Evolutionary conservation across 257 asterid genomes (phyloP), one percentile per base, ranked within the genome.

Genomic region (Scutellaria barbata): DNA sequence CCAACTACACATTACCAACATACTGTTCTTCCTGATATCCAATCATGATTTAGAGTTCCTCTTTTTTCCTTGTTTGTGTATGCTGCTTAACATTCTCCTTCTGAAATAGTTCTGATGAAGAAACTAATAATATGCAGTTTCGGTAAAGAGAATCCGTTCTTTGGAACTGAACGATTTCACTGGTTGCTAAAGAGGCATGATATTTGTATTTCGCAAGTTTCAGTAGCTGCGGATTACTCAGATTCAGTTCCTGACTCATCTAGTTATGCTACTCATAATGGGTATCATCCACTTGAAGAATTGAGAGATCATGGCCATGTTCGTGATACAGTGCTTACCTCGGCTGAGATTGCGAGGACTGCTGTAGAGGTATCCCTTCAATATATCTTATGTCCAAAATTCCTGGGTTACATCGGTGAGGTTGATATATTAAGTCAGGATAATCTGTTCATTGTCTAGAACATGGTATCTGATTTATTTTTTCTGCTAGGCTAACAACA

Each of bases 221-320:
- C 90, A 51, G 96, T 86, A 75, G 92, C 95, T 64, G 90, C 95
- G 75, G 95, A 88, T 81, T 87, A 85, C 81, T 88, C 96, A n/a
- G 96, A 89, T 76, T 87, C 95, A 56, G 82, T 80, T 75, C 92
- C 96, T 45, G 95, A 86, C 66, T 90, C 87, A 25, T 83, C 92
- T 54, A 83, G 80, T 74, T 80, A 58, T 80, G 74, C 77, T 70
- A 65, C 86, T 58, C 65, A 50, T 53, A 74, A 71, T 50, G 86
- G 88, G 20, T 88, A 90, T 85, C 96, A 90, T 77, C 96, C 96
- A 66, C 91, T 90, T 71, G 96, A 90, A 81, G 96, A 83, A 73
- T 63, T 90, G 73, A 84, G 78, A 77, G 86, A 84, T 54, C 61
- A 70, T 58, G 83, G 82, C 22, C 83, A 80, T 20, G 75, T 68